Evolutionary conservation across 1,284 basidiomycete genomes (phyloP).

Genomic region (Erythrobasidium hasegawianum): DNA sequence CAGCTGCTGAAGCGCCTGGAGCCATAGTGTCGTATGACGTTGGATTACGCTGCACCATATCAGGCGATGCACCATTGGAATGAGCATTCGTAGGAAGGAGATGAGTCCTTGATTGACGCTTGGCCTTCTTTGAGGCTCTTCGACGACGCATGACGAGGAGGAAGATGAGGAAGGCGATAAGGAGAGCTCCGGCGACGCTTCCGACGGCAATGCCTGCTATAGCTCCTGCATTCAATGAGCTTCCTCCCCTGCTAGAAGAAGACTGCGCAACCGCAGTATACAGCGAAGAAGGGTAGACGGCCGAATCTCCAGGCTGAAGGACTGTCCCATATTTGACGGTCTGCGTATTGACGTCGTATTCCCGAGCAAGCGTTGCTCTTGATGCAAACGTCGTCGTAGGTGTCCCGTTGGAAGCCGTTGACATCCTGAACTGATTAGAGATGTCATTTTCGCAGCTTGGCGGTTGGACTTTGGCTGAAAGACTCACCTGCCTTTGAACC

Average conservation of each 20-base stretch:
- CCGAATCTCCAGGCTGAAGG: slow-evolving; percentile 14
- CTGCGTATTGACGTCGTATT: not conserved
- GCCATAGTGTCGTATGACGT: not conserved
- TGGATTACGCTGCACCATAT: slow-evolving; percentile 11
- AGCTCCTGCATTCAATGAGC: slow-evolving; percentile 15
- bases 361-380: not conserved
- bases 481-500: too few species aligned
- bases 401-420: too few species aligned
- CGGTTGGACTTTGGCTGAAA: too few species aligned
- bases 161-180: slow-evolving; percentile 23
- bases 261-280: slow-evolving; percentile 14
- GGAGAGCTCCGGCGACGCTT: slow-evolving; percentile 22
- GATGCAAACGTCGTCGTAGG: not conserved
- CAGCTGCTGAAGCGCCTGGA: not conserved
- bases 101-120: slow-evolving; percentile 11
- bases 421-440: too few species aligned
- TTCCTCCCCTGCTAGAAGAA: not conserved
- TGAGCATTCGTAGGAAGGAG: slow-evolving; percentile 5
- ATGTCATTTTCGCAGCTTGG: too few species aligned
- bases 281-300: slow-evolving; percentile 26
- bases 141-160: slow-evolving; percentile 8
- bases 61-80: slow-evolving; percentile 6
- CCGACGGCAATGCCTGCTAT: slow-evolving; percentile 34
- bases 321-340: slow-evolving; percentile 25
- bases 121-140: slow-evolving; percentile 1